These are phyloP conservation scores for Alternaria dauci DNA, from an alignment of 2,329 filamentous ascomycete species.

Conservation along the genomic window DNA sequence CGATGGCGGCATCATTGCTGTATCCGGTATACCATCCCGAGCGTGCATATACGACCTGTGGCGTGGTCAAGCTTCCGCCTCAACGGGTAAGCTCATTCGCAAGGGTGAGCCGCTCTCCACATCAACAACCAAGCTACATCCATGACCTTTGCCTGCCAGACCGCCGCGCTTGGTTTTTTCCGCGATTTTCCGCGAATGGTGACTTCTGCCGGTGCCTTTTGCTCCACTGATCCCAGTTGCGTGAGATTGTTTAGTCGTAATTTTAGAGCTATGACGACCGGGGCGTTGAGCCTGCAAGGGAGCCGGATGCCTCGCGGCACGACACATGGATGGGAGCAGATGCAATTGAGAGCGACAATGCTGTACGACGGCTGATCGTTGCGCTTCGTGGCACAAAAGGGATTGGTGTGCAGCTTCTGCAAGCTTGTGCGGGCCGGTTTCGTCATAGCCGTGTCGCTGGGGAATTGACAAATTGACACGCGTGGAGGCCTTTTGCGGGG, in stretches of 20 bases:
- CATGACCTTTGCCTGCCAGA: constrained; percentile 20
- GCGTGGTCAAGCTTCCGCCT: constrained; percentile 36
- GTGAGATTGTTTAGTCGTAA: constrained; percentile 11
- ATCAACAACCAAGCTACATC: constrained; percentile 29
- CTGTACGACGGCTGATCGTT: not conserved
- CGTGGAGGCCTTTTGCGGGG: constrained; percentile 34
- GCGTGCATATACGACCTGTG: constrained; percentile 17
- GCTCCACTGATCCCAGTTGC: constrained; percentile 6
- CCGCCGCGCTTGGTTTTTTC: constrained; percentile 27
- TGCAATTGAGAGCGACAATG: constrained; percentile 6
- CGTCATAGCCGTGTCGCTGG: constrained; percentile 40
- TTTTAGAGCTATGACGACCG: constrained; percentile 13
- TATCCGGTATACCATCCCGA: constrained; percentile 29
- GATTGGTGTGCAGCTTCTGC: constrained; percentile 4
- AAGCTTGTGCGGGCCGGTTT: constrained; percentile 15
- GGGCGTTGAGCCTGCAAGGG: constrained; percentile 16
- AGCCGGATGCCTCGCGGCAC: not conserved
- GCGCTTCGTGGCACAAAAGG: not conserved
- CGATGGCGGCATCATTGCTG: constrained; percentile 17
- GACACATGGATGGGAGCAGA: not conserved
- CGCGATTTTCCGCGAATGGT: constrained; percentile 38
- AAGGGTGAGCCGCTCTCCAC: constrained; percentile 34
- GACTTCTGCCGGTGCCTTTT: constrained; percentile 15
- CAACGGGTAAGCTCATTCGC: constrained; percentile 23
- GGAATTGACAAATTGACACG: constrained; percentile 24